Evolutionary conservation across 2,329 filamentous ascomycete species (phyloP).

Genomic region (Calonectria pseudoturangicola): DNA sequence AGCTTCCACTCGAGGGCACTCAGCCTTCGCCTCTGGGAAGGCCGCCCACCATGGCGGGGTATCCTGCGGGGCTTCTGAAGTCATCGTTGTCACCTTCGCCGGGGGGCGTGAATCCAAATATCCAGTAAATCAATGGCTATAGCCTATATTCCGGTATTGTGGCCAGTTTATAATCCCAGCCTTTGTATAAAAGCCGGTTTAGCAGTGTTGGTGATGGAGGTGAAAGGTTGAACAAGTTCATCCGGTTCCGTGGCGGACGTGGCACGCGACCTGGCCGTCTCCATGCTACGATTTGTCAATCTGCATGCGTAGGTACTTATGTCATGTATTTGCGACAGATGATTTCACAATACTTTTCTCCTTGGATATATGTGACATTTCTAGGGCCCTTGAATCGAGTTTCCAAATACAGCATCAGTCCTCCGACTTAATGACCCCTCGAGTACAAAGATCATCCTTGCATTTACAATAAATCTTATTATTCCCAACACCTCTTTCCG

Average conservation of each 20-base stretch:
- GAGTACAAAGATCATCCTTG: too few relatives aligned
- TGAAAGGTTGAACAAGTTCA: neutral
- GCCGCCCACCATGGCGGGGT: conserved; percentile 61
- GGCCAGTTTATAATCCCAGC: neutral
- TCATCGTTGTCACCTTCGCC: conserved; percentile 40
- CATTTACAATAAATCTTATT: too few relatives aligned
- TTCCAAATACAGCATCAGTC: neutral
- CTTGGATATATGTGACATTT: neutral
- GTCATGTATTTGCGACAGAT: neutral
- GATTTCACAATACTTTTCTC: neutral
- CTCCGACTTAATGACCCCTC: neutral
- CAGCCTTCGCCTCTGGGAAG: conserved; percentile 66
- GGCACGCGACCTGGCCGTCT: conserved; percentile 17
- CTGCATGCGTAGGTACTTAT: neutral
- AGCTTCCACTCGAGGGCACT: conserved; percentile 61
- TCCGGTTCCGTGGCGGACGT: conserved; percentile 13
- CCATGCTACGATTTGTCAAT: conserved; percentile 16
- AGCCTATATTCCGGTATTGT: neutral
- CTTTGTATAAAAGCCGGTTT: neutral
- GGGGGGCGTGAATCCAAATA: neutral
- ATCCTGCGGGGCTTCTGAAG: conserved; percentile 51
- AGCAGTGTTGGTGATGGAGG: neutral
- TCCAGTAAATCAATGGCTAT: too few relatives aligned
- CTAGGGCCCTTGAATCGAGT: neutral
- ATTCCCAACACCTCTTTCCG: too few relatives aligned